Percentiles rank a stretch among this genome's conserved stretches.
These are phyloP conservation scores for Carex pumila DNA, from an alignment of 176 grass and related monocot species.

Conservation along the genomic window DNA sequence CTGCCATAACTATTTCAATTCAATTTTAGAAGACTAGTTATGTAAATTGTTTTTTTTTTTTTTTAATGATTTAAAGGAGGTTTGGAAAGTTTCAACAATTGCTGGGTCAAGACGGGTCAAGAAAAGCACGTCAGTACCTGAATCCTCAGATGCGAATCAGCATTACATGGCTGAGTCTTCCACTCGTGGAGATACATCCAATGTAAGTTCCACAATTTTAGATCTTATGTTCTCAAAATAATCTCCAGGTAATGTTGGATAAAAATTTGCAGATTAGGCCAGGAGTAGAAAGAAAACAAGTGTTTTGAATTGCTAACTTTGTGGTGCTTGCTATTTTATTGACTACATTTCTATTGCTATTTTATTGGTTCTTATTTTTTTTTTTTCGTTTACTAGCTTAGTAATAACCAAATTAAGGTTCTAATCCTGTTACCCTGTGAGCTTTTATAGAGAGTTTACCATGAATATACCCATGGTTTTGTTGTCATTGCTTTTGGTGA, in stretches of 20 bases:
- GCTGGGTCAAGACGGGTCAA: conserved; percentile 58
- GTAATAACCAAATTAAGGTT: neutral
- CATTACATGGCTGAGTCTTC: conserved; percentile 5
- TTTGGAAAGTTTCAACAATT: conserved; percentile 97
- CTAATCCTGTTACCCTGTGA: neutral
- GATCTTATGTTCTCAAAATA: neutral
- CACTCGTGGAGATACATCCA: conserved; percentile 26
- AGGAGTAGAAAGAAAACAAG: neutral
- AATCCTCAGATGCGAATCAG: conserved; percentile 45
- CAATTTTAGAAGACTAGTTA: neutral
- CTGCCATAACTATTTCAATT: neutral
- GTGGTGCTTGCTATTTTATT: neutral
- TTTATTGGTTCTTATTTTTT: neutral
- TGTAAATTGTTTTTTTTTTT: neutral
- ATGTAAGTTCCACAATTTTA: conserved; percentile 25
- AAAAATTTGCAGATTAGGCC: neutral
- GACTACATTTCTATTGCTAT: neutral
- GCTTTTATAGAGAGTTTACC: neutral
- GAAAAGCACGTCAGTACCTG: conserved; percentile 52
- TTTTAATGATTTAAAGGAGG: conserved; percentile 53
- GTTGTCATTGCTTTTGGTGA: neutral
- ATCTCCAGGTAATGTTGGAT: neutral
- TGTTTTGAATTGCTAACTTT: conserved; percentile 4
- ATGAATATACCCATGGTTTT: neutral
- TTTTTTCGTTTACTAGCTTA: neutral